Evolutionary conservation across 2,329 filamentous ascomycete species (phyloP), one percentile per base, ranked within the genome.

Genomic region (Colletotrichum tropicale): DNA sequence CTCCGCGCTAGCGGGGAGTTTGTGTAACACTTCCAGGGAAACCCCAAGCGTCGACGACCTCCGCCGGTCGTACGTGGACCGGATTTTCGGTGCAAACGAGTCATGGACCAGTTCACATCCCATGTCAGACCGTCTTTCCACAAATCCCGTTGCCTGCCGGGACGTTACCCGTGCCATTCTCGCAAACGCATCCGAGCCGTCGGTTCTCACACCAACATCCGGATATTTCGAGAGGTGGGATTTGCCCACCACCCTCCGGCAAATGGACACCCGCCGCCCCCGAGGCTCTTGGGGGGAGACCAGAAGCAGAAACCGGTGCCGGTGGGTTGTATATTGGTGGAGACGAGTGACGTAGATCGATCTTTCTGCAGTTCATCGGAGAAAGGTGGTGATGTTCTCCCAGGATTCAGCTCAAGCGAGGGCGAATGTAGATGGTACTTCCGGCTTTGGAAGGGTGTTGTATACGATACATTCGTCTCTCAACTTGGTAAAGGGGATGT

Each of bases 291-390:
- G 24, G 62, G 62, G 34, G 12, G 61, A 21, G 24, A 58, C 30
- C 16, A 58, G 24, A 38, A n/a, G n/a, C 30, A 32, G 58, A 34
- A 21, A 43, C 30, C 66, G 32, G 66, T 68, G 58, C 43, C 43
- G 24, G 55, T 28, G 67, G 55, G 16, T 71, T 21, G 56, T 38
- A 10, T 18, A 16, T 55, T 8, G 56, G 32, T 24, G 28, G 43
- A 6, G 34, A 48, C 26, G 70, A 64, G 21, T 73, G 73, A 73
- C 70, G 70, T 73, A 48, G 43, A 52, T 68, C 58, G 56, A 73
- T 69, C 28, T 58, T 73, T 52, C n/a, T n/a, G 64, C 36, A 58
- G 73, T 68, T 26, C 73, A 64, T 75, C 69, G 73, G 21, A 18
- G 43, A 32, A 52, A 8, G 28, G 18, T 28, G 34, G 28, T 36